phyloP scores from a whole-genome alignment of 2,329 filamentous ascomycete genomes.

The Whalleya microplaca region DNA sequence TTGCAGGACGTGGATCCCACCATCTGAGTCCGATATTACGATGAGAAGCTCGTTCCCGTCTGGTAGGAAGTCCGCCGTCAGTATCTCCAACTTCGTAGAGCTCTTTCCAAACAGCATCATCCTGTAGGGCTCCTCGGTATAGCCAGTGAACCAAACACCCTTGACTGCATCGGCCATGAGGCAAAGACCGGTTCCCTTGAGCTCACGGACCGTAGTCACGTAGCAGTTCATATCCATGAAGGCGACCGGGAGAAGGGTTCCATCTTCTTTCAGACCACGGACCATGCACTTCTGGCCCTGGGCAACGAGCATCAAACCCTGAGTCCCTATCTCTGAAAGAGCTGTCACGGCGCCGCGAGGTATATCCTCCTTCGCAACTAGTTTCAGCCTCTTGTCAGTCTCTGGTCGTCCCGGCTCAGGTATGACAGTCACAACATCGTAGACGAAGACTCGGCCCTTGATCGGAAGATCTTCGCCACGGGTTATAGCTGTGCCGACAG shows the following conservation, averaged over 20 bases:
- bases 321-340: conserved; percentile 80
- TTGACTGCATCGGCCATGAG: conserved; percentile 90
- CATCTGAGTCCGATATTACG: conserved; percentile 80
- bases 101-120: conserved; percentile 93
- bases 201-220: conserved; percentile 80
- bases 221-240: conserved; percentile 99
- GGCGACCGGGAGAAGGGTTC: conserved; percentile 86
- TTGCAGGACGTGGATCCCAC: conserved; percentile 85
- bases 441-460: conserved; percentile 84
- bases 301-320: conserved; percentile 85
- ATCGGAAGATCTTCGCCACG: conserved; percentile 89
- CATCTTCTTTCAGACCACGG: conserved; percentile 91
- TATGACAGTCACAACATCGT: conserved; percentile 89
- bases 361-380: conserved; percentile 87
- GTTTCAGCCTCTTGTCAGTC: conserved; percentile 82
- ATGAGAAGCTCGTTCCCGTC: conserved; percentile 83
- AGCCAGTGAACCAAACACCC: conserved; percentile 94
- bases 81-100: conserved; percentile 73
- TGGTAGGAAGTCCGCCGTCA: conserved; percentile 86
- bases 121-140: conserved; percentile 94
- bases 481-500: conserved; percentile 83
- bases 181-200: conserved; percentile 82
- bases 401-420: conserved; percentile 85
- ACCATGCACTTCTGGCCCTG: conserved; percentile 99
- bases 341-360: conserved; percentile 89